Base-by-base conservation (phyloP, 768 basidiomycete species). In the Chalciporus chontae region DNA sequence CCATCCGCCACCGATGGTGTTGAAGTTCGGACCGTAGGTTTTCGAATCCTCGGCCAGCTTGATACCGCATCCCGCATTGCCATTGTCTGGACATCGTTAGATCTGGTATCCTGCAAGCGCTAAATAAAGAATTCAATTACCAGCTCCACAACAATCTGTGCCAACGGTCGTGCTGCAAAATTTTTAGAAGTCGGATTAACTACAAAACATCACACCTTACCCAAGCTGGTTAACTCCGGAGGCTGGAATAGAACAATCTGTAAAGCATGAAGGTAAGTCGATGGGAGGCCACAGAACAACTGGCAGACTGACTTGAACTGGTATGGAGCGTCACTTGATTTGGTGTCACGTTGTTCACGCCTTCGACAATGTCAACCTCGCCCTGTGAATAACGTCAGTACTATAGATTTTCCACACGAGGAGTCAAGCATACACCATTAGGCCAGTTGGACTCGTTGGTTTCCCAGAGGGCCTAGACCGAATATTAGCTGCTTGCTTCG, bases 251-350 rank as follows among this genome's bases (percentile, higher is more conserved):
- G 61, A 47, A 34, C 67, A 68, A 38, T 48, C 67, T 67, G 39
- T 10, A 6, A 31, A 26, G 18, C 34, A 8, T 29, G 3, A n/a
- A 13, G 15, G 48, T 18, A 48, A 29, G 23, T 18, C 19, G 3
- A 19, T 11, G 6, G 27, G 15, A 5, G 24, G 29, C 2, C 21
- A 8, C 11, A 4, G 14, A 19, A 21, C 9, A 18, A 26, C 11
- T 43, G 27, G n/a, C 13, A 4, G 26, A 45, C 70, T 41, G 50
- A 76, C 80, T 69, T 9, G 77, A 55, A 48, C 68, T 69, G 4
- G 83, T 84, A 62, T 86, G 85, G 31, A 86, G 68, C 0, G 81
- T 77, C 3, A 72, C 70, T 50, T 73, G 69, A 56, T 83, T 79
- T 3, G 78, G 73, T 13, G 66, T 65, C 47, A 75, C 68, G 57